Conservation (phyloP, 1,284 basidiomycete genomes). For the Cutaneotrichosporon dermatis region DNA sequence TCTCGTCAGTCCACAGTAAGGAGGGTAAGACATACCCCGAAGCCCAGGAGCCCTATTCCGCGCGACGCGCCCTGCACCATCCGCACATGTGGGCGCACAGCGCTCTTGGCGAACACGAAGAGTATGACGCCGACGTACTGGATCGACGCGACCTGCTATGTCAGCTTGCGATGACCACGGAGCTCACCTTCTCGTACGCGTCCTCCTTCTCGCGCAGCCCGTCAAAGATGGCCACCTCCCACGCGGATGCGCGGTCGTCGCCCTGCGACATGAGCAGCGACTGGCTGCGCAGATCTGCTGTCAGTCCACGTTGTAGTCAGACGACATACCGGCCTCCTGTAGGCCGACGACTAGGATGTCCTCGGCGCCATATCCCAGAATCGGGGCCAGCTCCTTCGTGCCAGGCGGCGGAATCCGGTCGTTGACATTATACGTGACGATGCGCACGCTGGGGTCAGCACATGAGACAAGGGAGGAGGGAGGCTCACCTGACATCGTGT, state of each 20-base stretch:
- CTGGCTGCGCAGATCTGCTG: conserved; percentile 34
- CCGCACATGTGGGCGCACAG: conserved; percentile 31
- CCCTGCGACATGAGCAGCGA: conserved; percentile 40
- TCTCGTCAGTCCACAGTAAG: conserved; percentile 30
- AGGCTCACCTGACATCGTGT: conserved; percentile 7
- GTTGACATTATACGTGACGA: conserved; percentile 46
- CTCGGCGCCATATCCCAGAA: conserved; percentile 35
- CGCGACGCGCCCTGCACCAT: conserved; percentile 31
- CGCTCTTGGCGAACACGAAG: conserved; percentile 53
- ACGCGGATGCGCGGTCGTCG: conserved; percentile 52
- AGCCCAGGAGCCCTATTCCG: conserved; percentile 42
- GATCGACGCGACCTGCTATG: conserved; percentile 27
- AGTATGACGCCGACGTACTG: conserved; percentile 52
- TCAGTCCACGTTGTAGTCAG: neutral
- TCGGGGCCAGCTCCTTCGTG: conserved; percentile 33
- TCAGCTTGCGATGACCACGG: neutral
- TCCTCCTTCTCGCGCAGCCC: conserved; percentile 52
- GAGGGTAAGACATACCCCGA: conserved; percentile 29
- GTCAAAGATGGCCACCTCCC: conserved; percentile 53
- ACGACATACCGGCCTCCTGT: conserved; percentile 39
- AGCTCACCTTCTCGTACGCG: conserved; percentile 32
- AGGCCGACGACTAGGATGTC: conserved; percentile 44
- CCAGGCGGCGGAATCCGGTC: conserved; percentile 39
- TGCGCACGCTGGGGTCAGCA: conserved; percentile 26
- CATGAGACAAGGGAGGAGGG: conserved; percentile 5